Conservation (phyloP, 2,329 filamentous ascomycete genomes). For the Beauveria sp. region DNA sequence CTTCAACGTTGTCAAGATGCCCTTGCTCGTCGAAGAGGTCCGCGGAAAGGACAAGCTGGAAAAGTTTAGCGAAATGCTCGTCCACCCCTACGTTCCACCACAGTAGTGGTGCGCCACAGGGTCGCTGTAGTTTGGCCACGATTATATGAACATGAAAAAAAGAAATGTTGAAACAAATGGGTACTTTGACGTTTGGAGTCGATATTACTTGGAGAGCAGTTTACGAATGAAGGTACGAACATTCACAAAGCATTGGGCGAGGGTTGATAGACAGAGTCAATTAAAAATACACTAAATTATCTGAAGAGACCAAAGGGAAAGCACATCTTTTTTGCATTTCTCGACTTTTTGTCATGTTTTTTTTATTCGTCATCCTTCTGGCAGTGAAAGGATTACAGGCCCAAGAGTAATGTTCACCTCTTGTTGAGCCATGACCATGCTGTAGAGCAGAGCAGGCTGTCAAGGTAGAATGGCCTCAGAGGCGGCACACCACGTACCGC, state of each 20-base stretch:
- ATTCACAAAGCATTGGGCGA: background rate
- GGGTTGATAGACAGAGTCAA: background rate
- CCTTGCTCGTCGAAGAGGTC: constrained; percentile 88
- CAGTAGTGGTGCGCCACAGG: constrained; percentile 21
- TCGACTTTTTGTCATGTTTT: background rate
- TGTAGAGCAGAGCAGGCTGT: background rate
- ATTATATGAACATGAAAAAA: background rate
- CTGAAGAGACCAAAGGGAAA: background rate
- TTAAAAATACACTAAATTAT: background rate
- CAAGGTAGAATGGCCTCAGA: background rate
- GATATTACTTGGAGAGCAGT: background rate
- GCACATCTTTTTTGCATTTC: background rate
- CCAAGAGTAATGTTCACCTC: constrained; percentile 1
- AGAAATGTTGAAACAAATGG: background rate
- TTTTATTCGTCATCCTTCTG: background rate
- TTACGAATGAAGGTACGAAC: background rate
- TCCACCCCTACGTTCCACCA: constrained; percentile 67
- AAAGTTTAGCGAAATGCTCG: constrained; percentile 80
- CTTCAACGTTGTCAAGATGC: constrained; percentile 99
- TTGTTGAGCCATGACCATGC: background rate
- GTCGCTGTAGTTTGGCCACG: background rate
- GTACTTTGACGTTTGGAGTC: background rate
- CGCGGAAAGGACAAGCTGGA: constrained; percentile 90
- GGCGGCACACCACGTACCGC: background rate
- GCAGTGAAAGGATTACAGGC: background rate